A percentile compares a stretch with the other conserved stretches of the same genome.
phyloP scores from a whole-genome alignment of 202 grass and related monocot species.

The Musa balbisiana region DNA sequence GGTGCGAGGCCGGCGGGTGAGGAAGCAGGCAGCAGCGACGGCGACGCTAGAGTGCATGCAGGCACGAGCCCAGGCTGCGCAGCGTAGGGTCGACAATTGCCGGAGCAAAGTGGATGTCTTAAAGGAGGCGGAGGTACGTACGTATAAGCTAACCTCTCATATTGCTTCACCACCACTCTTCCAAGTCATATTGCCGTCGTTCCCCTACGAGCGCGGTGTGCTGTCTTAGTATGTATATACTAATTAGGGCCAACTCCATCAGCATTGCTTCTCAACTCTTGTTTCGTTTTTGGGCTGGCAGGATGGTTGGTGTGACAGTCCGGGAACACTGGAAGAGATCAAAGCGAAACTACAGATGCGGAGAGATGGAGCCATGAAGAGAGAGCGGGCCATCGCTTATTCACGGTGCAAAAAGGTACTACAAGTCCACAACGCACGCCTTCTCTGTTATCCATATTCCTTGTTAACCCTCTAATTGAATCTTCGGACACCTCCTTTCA shows the following conservation, averaged over 20 bases:
- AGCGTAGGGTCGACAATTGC: conserved; percentile 23
- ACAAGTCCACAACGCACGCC: background rate
- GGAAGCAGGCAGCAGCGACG: conserved; percentile 62
- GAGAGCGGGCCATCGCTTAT: conserved; percentile 70
- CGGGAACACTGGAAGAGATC: conserved; percentile 55
- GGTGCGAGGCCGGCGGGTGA: conserved; percentile 60
- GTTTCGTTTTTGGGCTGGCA: conserved; percentile 23
- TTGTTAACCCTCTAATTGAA: background rate
- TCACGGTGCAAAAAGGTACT: conserved; percentile 58
- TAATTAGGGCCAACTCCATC: too few relatives aligned
- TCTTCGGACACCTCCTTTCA: background rate
- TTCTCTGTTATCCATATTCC: background rate
- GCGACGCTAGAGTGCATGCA: conserved; percentile 73
- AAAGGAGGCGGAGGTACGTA: conserved; percentile 63
- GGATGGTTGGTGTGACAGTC: conserved; percentile 78
- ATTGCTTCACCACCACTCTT: too few relatives aligned
- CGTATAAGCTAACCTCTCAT: too few relatives aligned
- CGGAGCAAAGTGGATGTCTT: conserved; percentile 32
- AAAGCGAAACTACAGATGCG: conserved; percentile 70
- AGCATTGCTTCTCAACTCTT: too few relatives aligned
- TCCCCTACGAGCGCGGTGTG: too few relatives aligned
- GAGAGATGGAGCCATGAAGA: conserved; percentile 62
- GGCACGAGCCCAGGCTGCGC: conserved; percentile 41
- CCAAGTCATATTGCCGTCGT: too few relatives aligned
- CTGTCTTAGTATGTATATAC: too few relatives aligned